Base-by-base conservation (phyloP, 805 yeast species). In the Teunomyces panamensis region DNA sequence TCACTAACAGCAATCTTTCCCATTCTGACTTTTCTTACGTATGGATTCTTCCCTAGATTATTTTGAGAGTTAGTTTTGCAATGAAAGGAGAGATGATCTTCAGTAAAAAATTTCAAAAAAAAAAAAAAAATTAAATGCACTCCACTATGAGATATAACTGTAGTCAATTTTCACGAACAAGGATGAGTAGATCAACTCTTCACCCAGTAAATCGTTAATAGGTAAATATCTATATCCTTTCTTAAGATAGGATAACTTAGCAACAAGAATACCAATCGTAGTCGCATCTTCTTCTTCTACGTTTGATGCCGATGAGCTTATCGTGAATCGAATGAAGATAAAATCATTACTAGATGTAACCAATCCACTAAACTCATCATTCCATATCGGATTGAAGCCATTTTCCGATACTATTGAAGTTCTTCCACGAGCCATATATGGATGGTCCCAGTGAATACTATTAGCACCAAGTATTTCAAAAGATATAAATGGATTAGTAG, bases 311-410 rank as follows among this genome's bases (percentile, higher is more conserved):
- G 41, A 37, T 10, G 41, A 37, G 30, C 41, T 20, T 5, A 49
- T 11, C 6, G 55, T 48, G 45, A 87, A 73, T 47, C 80, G 68
- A 7, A 85, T 50, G 59, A 87, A 87, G 2, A 81, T 76, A 35
- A 86, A 69, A 5, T 78, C 75, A 46, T 70, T 65, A 5, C 57
- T 56, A 39, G 69, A 62, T 6, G 74, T 62, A 3, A 65, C 62
- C 5, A 73, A 54, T 2, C 84, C 75, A n/a, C 61, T 52, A 50
- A 83, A 75, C 4, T 59, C 62, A 43, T 77, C 74, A 51, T 84
- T 80, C 97, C 97, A 92, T 5, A 77, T 65, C 0, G 97, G 97
- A 59, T 87, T 89, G 67, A 88, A 89, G 0, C 97, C 97, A 65
- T 91, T 90, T 43, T 80, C 82, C 5, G 63, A 59, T 1, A 85